Conservation (phyloP, 352 stramenopile species). For the Blastocystis sp. region DNA sequence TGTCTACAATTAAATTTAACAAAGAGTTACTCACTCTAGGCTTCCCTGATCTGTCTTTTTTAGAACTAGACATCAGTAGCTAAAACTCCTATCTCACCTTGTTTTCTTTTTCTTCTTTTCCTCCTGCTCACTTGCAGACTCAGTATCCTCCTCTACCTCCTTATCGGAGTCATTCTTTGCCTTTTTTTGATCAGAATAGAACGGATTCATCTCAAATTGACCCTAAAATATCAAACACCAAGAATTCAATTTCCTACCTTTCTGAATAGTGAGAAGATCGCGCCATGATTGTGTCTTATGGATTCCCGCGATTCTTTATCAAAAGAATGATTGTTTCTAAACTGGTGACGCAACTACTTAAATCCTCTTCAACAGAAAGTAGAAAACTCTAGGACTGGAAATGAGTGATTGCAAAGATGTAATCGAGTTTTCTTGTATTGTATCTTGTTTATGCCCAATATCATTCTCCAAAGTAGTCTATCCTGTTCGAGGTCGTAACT, state of each 20-base stretch:
- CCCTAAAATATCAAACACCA: neutral
- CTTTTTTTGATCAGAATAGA: conserved; percentile 10
- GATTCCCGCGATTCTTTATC: no score
- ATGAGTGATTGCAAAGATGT: neutral
- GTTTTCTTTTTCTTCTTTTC: conserved; percentile 6
- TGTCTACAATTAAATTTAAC: neutral
- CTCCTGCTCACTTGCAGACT: neutral
- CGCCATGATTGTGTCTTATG: no score
- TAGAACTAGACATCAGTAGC: neutral
- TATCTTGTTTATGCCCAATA: conserved; percentile 27
- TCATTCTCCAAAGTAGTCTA: conserved; percentile 27
- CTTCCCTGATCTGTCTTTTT: neutral
- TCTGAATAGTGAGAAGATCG: no score
- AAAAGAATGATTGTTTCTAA: no score
- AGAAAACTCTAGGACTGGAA: neutral
- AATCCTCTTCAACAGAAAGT: no score
- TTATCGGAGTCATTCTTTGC: neutral
- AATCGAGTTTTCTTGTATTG: conserved; percentile 9
- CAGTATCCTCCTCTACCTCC: neutral
- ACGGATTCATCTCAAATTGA: conserved; percentile 4
- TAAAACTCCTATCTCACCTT: neutral
- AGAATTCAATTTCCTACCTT: no score
- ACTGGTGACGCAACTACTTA: no score
- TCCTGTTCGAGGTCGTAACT: neutral
- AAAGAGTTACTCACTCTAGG: neutral